These are phyloP conservation scores for Margaritispora aquatica DNA, from an alignment of 495 filamentous ascomycete genomes.

Conservation along the genomic window DNA sequence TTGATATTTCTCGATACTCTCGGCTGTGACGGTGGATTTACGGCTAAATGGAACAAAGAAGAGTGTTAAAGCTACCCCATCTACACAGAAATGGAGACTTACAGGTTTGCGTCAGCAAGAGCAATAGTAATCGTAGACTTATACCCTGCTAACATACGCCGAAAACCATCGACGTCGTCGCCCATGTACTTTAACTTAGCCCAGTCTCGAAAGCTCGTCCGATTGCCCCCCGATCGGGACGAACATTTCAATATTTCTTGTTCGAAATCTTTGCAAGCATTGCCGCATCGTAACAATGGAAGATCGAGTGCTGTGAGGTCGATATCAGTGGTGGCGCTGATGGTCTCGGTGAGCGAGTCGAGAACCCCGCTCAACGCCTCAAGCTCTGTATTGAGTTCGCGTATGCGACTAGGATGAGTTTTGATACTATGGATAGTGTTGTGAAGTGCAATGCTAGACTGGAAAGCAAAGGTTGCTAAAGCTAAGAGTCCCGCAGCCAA, in stretches of 20 bases:
- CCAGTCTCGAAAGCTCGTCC: slow-evolving; percentile 32
- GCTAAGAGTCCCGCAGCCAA: slow-evolving; percentile 17
- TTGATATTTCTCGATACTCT: slow-evolving; percentile 28
- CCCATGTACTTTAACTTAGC: slow-evolving; percentile 29
- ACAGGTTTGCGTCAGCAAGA: slow-evolving; percentile 34
- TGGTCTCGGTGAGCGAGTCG: slow-evolving; percentile 27
- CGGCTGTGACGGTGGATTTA: slow-evolving; percentile 26
- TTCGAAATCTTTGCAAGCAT: slow-evolving; percentile 29
- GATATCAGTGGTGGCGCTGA: slow-evolving; percentile 13
- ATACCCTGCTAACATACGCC: slow-evolving; percentile 30
- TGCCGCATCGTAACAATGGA: slow-evolving; percentile 27
- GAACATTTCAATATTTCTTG: slow-evolving; percentile 25
- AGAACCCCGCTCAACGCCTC: slow-evolving; percentile 34
- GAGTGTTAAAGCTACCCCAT: slow-evolving; percentile 5
- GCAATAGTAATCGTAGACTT: slow-evolving; percentile 37
- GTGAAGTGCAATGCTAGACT: slow-evolving; percentile 36
- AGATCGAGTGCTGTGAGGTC: slow-evolving; percentile 25
- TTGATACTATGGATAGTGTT: slow-evolving; percentile 36
- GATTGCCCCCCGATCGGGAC: slow-evolving; percentile 17
- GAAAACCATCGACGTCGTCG: slow-evolving; percentile 29
- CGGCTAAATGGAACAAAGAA: slow-evolving; percentile 15
- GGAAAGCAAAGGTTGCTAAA: slow-evolving; percentile 32
- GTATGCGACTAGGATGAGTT: slow-evolving; percentile 31
- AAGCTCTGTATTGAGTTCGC: slow-evolving; percentile 37
- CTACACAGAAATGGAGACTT: slow-evolving; percentile 21